Evolutionary conservation across 2,329 filamentous ascomycete species (phyloP), one percentile per base, ranked within the genome.

Genomic region (Trichoderma lentiforme): DNA sequence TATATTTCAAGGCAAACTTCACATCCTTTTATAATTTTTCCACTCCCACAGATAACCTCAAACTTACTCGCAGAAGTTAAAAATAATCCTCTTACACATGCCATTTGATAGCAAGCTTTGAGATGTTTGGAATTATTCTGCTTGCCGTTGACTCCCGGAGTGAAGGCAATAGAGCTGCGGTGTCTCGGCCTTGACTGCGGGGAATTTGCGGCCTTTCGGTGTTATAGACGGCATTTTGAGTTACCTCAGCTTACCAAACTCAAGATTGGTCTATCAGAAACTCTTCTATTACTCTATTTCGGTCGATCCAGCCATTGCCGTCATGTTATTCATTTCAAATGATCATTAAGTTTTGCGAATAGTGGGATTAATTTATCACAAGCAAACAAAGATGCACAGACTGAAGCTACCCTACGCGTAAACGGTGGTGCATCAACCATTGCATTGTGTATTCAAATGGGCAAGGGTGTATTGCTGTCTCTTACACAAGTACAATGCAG

Each of bases 1-100:
- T 9, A 43, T n/a, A 9, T n/a, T 43, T 9, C 15, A 9, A 1
- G 0, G 39, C 39, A 0, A 43, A 0, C 39, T 0, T 43, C 1
- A 43, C 7, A n/a, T 43, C 39, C 39, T 43, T 43, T 43, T 43
- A 43, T 43, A 43, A 9, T 43, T 9, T 4, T n/a, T 4, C 15
- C 39, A n/a, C 9, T 43, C 1, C 1, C 39, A 43, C 4, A 3
- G 15, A 43, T 3, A 43, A 43, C 39, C 1, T n/a, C 4, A n/a
- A 9, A n/a, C 7, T 4, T 43, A 43, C 39, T n/a, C 9, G 9
- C 39, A 43, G n/a, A 43, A n/a, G 7, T 43, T 43, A 43, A n/a
- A n/a, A 43, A 43, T 43, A 43, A 43, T 9, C 2, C 0, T 9
- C 39, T n/a, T n/a, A 43, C 39, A 43, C 39, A 43, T 43, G 18